Percentiles rank a stretch among this genome's conserved stretches.
Conservation (phyloP, 2,329 filamentous ascomycete genomes). For the Diaporthe batatas region DNA sequence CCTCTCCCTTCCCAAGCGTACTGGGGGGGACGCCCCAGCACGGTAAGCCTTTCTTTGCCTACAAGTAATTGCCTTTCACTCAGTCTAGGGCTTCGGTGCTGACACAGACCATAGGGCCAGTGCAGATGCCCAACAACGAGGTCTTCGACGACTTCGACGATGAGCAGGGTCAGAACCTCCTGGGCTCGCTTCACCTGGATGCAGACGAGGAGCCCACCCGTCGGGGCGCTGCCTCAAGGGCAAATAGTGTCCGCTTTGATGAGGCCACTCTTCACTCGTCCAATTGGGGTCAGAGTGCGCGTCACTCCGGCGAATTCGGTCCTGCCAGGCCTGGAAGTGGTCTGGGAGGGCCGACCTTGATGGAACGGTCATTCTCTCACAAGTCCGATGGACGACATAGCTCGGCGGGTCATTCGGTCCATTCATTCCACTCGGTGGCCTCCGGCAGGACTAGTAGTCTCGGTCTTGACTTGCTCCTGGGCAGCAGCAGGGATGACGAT, state of each 20-base stretch:
- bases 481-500: constrained; percentile 70
- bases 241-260: constrained; percentile 97
- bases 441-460: constrained; percentile 90
- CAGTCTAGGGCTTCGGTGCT: constrained; percentile 43
- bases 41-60: constrained; percentile 68
- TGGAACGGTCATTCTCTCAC: constrained; percentile 91
- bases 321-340: constrained; percentile 83
- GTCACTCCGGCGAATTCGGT: constrained; percentile 86
- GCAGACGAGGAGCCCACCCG: constrained; percentile 88
- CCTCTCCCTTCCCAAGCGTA: constrained; percentile 88
- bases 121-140: constrained; percentile 84
- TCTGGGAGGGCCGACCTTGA: constrained; percentile 83
- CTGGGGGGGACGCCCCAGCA: constrained; percentile 87
- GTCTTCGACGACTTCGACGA: constrained; percentile 88
- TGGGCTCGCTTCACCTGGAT: constrained; percentile 87
- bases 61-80: background rate
- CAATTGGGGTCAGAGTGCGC: constrained; percentile 83
- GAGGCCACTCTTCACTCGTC: constrained; percentile 92
- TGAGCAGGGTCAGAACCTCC: constrained; percentile 83
- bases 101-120: constrained; percentile 69
- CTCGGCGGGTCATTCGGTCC: constrained; percentile 85
- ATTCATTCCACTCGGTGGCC: constrained; percentile 76
- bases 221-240: constrained; percentile 88
- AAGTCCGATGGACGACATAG: constrained; percentile 96
- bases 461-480: constrained; percentile 79